These are phyloP conservation scores for Malus hybrid DNA, from an alignment of 331 rosid species.

Conservation along the genomic window DNA sequence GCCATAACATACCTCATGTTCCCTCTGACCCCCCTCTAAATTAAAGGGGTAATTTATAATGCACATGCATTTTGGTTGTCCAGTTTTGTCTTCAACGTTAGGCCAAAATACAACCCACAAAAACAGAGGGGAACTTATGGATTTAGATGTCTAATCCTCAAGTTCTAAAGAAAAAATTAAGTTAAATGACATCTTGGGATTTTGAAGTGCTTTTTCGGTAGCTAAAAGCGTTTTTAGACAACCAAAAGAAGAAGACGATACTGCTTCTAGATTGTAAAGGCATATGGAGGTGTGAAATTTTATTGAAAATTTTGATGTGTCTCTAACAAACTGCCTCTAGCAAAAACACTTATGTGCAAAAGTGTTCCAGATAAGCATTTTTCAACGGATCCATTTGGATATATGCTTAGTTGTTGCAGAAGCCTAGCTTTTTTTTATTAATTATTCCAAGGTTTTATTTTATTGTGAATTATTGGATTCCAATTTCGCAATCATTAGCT, in stretches of 20 bases:
- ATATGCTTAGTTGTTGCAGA: neutral
- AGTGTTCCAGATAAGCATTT: too few species aligned
- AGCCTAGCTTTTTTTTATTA: neutral
- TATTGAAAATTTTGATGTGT: too few species aligned
- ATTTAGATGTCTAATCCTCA: neutral
- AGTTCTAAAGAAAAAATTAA: neutral
- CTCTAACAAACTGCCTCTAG: too few species aligned
- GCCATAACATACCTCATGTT: slow-evolving; percentile 12
- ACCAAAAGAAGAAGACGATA: too few species aligned
- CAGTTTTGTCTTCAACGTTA: neutral
- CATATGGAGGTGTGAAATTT: too few species aligned
- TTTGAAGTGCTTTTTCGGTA: neutral
- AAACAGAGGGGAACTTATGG: neutral
- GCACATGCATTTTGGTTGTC: slow-evolving; percentile 18
- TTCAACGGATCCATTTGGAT: neutral
- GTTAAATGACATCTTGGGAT: neutral
- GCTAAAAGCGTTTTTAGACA: too few species aligned
- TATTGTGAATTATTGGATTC: slow-evolving; percentile 10
- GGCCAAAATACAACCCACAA: neutral
- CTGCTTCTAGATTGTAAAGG: too few species aligned
- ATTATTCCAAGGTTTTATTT: neutral
- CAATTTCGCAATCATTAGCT: slow-evolving; percentile 6
- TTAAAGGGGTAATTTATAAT: neutral
- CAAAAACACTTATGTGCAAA: too few species aligned
- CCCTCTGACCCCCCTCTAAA: slow-evolving; percentile 5